Evolutionary conservation across 352 stramenopile genomes (phyloP), one percentile per base, ranked within the genome.

Genomic region (Globisporangium heterothallicum): DNA sequence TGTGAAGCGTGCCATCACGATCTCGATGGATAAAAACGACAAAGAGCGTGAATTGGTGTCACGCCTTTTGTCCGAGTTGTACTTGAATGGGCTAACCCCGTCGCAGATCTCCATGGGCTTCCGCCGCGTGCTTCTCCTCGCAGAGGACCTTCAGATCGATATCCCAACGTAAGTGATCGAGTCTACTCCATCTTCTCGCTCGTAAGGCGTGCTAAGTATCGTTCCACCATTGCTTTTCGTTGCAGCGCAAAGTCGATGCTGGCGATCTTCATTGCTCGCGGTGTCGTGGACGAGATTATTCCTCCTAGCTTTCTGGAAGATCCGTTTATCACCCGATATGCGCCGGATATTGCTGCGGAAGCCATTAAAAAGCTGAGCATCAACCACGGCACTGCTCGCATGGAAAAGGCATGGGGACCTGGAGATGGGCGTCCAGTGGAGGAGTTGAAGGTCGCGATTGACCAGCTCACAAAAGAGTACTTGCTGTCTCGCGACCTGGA

Each of bases 211-310:
- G n/a, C 12, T 6, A 38, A 38, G 32, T 38, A 53, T 12, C 4
- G 24, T 1, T 34, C 7, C n/a, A 26, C 21, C 42, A 8, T 19
- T 56, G 12, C 22, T 42, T 44, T 46, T 44, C 1, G 32, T 19
- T 58, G 18, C 40, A 83, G 60, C 30, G 86, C 86, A 46, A 77
- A 94, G 62, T 88, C 79, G 40, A 97, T 98, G 81, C 75, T 98
- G 25, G 84, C 92, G 32, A 97, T 96, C 59, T 99, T 99, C 75
- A 74, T 98, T 26, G 97, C 97, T 4, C 88, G 97, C 21, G 96
- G 96, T 5, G 95, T 99, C 9, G 95, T 98, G 32, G 97, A 99
- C 62, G 97, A 99, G 65, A 97, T 99, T 29, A 63, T 99, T 12
- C 94, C 97, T 30, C 97, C 97, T 18, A 97, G 93, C 35, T 99